Percentiles rank a stretch among this genome's conserved stretches.
These are phyloP conservation scores for Dactylellina sp. DNA, from an alignment of 2,329 filamentous ascomycete species.

Conservation along the genomic window DNA sequence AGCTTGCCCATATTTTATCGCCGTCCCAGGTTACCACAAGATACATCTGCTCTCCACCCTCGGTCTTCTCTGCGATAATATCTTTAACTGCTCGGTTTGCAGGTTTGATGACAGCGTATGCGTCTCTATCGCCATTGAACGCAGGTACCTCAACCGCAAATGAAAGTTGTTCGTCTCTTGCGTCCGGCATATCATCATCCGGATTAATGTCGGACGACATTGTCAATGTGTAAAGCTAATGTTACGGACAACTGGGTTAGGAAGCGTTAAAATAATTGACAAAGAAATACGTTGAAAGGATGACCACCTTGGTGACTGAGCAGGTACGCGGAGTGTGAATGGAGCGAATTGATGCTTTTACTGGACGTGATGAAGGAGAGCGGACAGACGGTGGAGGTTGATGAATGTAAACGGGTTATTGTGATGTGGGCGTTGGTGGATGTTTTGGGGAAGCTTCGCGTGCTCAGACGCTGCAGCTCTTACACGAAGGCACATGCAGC, in stretches of 20 bases:
- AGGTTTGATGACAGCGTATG: slow-evolving; percentile 23
- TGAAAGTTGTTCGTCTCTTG: not conserved
- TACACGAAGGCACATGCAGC: too few relatives aligned
- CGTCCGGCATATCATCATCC: slow-evolving; percentile 38
- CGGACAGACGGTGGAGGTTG: too few relatives aligned
- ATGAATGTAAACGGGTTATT: not conserved
- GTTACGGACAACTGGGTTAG: too few relatives aligned
- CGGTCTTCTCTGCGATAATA: slow-evolving; percentile 23
- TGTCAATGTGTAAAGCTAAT: too few relatives aligned
- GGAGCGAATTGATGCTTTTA: too few relatives aligned
- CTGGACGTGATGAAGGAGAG: too few relatives aligned
- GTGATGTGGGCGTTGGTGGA: not conserved
- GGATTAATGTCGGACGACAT: not conserved
- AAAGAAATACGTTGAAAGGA: too few relatives aligned
- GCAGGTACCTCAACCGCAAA: slow-evolving; percentile 42
- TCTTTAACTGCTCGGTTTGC: slow-evolving; percentile 30
- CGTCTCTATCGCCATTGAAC: slow-evolving; percentile 25
- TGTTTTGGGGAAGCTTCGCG: slow-evolving; percentile 9
- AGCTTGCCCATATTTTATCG: slow-evolving; percentile 39
- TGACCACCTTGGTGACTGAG: too few relatives aligned
- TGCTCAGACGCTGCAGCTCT: too few relatives aligned
- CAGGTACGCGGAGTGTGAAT: too few relatives aligned
- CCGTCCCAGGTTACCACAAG: slow-evolving; percentile 43
- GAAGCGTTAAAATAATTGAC: too few relatives aligned
- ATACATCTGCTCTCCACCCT: slow-evolving; percentile 33